Percentiles rank a stretch among this genome's conserved stretches.
Conservation (phyloP, 2,329 filamentous ascomycete genomes). For the Aspergillus nomiae region DNA sequence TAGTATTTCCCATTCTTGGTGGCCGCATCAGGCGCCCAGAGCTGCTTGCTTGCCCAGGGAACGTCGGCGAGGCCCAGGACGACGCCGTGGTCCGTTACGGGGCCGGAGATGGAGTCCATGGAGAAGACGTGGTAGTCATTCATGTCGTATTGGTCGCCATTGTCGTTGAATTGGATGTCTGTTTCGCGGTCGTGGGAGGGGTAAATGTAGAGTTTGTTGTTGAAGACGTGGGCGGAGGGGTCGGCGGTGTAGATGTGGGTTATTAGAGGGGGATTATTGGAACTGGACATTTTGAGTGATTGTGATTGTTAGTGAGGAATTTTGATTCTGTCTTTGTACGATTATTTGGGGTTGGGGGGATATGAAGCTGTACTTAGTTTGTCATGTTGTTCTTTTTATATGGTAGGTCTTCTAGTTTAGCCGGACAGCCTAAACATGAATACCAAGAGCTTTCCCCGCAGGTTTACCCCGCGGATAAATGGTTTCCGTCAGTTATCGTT, state of each 20-base stretch:
- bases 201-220: conserved; percentile 75
- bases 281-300: conserved; percentile 12
- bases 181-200: conserved; percentile 79
- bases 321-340: background rate
- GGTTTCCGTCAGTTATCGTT: background rate
- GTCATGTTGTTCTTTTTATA: background rate
- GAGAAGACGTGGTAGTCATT: conserved; percentile 79
- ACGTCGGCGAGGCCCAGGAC: conserved; percentile 66
- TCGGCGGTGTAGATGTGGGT: conserved; percentile 78
- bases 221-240: conserved; percentile 78
- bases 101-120: conserved; percentile 56
- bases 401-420: background rate
- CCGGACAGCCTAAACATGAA: background rate
- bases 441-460: conserved; percentile 5
- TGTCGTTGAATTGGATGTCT: conserved; percentile 75
- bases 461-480: background rate
- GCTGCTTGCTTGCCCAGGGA: conserved; percentile 76
- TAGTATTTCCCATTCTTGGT: conserved; percentile 70
- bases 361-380: background rate
- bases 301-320: background rate
- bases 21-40: conserved; percentile 80
- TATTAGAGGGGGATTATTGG: conserved; percentile 60
- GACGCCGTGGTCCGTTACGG: conserved; percentile 72
- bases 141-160: conserved; percentile 86
- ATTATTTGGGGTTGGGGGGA: background rate